Evolutionary conservation across 108 stramenopile genomes (phyloP), one percentile per base, ranked within the genome.

Genomic region (Fragilaria radians): DNA sequence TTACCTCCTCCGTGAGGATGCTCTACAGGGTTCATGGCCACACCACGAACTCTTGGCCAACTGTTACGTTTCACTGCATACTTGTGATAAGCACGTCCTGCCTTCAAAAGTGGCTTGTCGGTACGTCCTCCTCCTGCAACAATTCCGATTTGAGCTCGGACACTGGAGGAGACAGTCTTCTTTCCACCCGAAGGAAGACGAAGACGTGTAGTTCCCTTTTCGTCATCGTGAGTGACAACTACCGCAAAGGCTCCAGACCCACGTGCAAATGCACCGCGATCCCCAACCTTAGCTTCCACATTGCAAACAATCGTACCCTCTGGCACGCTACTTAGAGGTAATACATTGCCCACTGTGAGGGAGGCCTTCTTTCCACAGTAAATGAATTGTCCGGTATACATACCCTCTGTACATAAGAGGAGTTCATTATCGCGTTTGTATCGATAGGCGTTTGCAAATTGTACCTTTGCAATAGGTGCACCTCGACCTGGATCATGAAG

Each of bases 11-110:
- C 98, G 91, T 85, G 83, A 52, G 97, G 97, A 74, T 99, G 99
- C 96, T 99, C 99, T 60, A 98, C 99, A 21, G 99, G 99, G 73
- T 99, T 99, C 83, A 96, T 98, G 24, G 99, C 99, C 53, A 99
- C 99, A 95, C 99, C 99, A 77, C 99, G 86, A 76, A 99, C 96
- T 87, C 93, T 96, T 54, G 99, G 99, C 99, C 99, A 99, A 89
- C 96, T 97, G 94, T 99, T 99, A 50, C 99, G 88, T 91, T 99
- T 99, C 55, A 97, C 99, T 69, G 94, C 88, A 78, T 95, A 99
- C 94, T 99, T 99, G 97, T 98, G 95, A 95, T 89, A 99, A 36
- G 99, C 99, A 62, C 85, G 75, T 65, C 99, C 99, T 45, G 99
- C 99, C 97, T 99, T 99, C 59, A 99, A 82, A 62, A 99, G 71